These are phyloP conservation scores for Candida hispaniensis DNA, from an alignment of 805 yeast genomes.

Conservation along the genomic window DNA sequence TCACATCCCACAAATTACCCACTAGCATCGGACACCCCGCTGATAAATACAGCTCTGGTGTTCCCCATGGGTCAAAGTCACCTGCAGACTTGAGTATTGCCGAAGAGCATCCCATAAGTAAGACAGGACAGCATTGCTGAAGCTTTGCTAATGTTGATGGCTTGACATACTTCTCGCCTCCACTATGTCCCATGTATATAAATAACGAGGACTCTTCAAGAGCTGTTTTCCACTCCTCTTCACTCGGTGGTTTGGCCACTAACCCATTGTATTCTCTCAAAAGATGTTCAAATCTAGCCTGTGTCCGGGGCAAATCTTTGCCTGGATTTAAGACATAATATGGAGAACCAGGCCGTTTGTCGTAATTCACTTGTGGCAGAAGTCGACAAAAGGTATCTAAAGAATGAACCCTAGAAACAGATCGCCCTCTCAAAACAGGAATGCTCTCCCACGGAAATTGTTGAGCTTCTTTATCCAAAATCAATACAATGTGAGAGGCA, in stretches of 20 bases:
- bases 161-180: slow-evolving; percentile 77
- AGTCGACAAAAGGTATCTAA: slow-evolving; percentile 34
- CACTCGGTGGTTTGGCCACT: slow-evolving; percentile 47
- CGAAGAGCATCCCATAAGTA: slow-evolving; percentile 86
- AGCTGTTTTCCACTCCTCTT: slow-evolving; percentile 37
- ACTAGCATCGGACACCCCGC: slow-evolving; percentile 78
- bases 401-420: slow-evolving; percentile 73
- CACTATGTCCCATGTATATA: slow-evolving; percentile 89
- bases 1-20: slow-evolving; percentile 92
- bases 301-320: slow-evolving; percentile 62
- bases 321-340: slow-evolving; percentile 72
- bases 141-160: slow-evolving; percentile 42
- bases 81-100: slow-evolving; percentile 53
- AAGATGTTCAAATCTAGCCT: slow-evolving; percentile 31
- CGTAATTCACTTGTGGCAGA: slow-evolving; percentile 26
- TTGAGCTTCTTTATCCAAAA: slow-evolving; percentile 58
- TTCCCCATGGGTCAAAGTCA: slow-evolving; percentile 60
- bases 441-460: slow-evolving; percentile 86
- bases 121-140: slow-evolving; percentile 30
- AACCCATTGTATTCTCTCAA: slow-evolving; percentile 36
- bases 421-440: slow-evolving; percentile 39
- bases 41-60: slow-evolving; percentile 59
- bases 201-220: slow-evolving; percentile 41
- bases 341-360: slow-evolving; percentile 1
- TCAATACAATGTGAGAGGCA: slow-evolving; percentile 50